Base-by-base conservation (phyloP, 2,329 filamentous ascomycete species). In the Ophiostoma australiae region DNA sequence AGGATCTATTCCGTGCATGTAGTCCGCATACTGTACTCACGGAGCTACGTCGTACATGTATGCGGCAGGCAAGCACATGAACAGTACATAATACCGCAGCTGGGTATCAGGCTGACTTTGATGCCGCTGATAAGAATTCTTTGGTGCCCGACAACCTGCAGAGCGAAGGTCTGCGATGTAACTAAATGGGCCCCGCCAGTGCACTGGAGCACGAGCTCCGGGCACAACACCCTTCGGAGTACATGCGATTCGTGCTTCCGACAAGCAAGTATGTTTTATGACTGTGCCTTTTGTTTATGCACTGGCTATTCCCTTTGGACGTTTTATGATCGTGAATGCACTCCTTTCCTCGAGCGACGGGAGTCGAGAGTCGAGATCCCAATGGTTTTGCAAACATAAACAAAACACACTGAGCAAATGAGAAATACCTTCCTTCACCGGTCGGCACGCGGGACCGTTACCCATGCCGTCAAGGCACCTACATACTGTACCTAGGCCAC, bases 181-280 rank as follows among this genome's bases (percentile, higher is more conserved):
- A 27, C 52, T 58, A 27, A 27, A 31, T n/a, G 15, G n/a, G 27
- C 52, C 52, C 52, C 52, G 52, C 52, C 23, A 7, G 13, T 27
- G 52, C 23, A 58, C 13, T 58, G 52, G 52, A 58, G 52, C 52
- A 58, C 52, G 52, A 58, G 52, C 48, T 52, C 48, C 48, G 48
- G 48, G 48, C 17, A 10, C 52, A 11, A 58, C n/a, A 27, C 10
- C n/a, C 1, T n/a, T 10, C 52, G 52, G n/a, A 58, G n/a, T 23
- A 31, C 27, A 31, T 3, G 27, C 27, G 27, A 31, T 31, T 6
- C 23, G 52, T 27, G 23, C 52, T 27, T 58, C 5, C 5, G 44
- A 8, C 1, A 0, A n/a, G 44, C 17, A n/a, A n/a, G 7, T n/a
- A 48, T 48, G 44, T n/a, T 48, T 1, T 7, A 17, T 48, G 7